Percentiles rank a stretch among this genome's conserved stretches.
phyloP scores from a whole-genome alignment of 23 red algal species.

The Gracilariopsis chorda region DNA sequence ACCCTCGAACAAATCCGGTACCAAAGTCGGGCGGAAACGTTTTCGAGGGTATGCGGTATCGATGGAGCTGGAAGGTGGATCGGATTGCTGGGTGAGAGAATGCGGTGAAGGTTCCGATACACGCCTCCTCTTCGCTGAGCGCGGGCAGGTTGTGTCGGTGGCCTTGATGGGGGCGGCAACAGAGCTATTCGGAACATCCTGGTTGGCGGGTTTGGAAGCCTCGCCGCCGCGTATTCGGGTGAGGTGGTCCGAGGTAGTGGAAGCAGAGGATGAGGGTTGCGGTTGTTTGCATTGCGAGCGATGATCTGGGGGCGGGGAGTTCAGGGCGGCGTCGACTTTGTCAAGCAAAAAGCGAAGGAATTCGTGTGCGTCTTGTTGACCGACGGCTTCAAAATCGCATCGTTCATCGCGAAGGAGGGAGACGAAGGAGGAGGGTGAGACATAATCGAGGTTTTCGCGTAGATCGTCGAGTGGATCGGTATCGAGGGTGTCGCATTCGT shows the following conservation, averaged over 20 bases:
- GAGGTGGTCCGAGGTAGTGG: background rate
- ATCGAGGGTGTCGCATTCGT: background rate
- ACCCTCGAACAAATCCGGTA: conserved; percentile 58
- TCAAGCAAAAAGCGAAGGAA: conserved; percentile 81
- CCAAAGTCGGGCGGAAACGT: background rate
- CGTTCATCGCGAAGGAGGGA: conserved; percentile 40
- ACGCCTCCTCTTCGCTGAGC: background rate
- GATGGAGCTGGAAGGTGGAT: background rate
- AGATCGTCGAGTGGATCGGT: conserved; percentile 10
- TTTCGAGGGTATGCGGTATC: background rate
- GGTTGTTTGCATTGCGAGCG: too few species aligned
- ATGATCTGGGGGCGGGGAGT: background rate
- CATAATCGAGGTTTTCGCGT: conserved; percentile 40
- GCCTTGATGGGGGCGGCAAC: background rate
- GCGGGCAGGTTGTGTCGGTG: background rate
- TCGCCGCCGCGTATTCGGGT: background rate
- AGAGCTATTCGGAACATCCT: background rate
- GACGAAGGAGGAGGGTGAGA: conserved; percentile 44
- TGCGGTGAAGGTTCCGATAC: background rate
- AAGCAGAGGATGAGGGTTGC: background rate
- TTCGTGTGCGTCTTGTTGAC: conserved; percentile 83
- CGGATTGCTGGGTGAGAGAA: too few species aligned
- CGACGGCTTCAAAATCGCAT: conserved; percentile 59
- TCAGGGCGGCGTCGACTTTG: conserved; percentile 17
- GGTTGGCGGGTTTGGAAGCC: background rate